Conservation (phyloP, 306 rosid genomes). For the Dryas drummondii region DNA sequence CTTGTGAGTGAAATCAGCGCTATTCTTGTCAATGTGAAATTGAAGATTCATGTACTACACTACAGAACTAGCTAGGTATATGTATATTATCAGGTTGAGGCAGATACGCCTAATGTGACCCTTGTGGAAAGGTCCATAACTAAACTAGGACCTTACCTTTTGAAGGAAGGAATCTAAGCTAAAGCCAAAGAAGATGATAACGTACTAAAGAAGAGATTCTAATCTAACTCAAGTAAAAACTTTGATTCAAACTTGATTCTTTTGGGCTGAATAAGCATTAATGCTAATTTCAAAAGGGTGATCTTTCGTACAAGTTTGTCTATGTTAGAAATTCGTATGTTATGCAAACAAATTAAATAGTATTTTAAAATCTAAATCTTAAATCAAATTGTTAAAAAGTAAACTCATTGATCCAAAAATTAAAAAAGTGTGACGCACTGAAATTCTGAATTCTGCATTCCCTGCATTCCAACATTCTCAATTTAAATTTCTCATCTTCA, state of each 20-base stretch:
- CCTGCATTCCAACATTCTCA: not conserved
- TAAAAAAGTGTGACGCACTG: too few relatives aligned
- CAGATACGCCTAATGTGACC: slow-evolving; percentile 16
- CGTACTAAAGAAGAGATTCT: not conserved
- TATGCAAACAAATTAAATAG: too few relatives aligned
- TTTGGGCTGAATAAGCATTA: too few relatives aligned
- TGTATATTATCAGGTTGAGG: not conserved
- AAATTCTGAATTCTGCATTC: too few relatives aligned
- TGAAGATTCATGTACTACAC: not conserved
- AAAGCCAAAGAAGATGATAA: not conserved
- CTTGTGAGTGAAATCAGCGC: slow-evolving; percentile 8
- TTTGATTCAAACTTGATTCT: not conserved
- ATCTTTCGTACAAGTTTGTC: too few relatives aligned
- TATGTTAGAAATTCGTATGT: too few relatives aligned
- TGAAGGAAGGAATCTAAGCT: slow-evolving; percentile 12
- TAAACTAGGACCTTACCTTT: slow-evolving; percentile 16
- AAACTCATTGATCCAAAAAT: too few relatives aligned
- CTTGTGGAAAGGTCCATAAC: not conserved
- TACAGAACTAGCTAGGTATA: not conserved
- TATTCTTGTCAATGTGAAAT: slow-evolving; percentile 1
- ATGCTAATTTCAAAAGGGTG: too few relatives aligned
- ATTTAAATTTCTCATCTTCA: not conserved
- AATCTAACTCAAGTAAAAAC: not conserved
- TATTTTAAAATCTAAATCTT: too few relatives aligned
- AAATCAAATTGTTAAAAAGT: too few relatives aligned